Conservation (phyloP, 441 rosid species). For the Rhodomyrtus psidioides region DNA sequence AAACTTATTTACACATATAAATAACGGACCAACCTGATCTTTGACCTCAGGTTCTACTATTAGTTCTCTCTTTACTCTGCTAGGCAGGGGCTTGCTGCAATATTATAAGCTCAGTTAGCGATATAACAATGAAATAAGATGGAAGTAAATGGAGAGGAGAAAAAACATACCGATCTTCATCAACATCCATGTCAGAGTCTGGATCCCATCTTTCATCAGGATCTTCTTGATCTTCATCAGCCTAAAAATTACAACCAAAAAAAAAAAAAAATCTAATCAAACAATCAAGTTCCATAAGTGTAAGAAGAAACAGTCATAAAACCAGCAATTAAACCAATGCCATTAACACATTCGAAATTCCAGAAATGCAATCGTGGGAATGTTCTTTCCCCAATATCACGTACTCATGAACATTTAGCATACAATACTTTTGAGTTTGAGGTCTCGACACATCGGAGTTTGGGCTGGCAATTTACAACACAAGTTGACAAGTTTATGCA, state of each 20-base stretch:
- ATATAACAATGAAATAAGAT: neutral
- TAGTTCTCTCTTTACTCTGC: constrained; percentile 72
- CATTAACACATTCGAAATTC: neutral
- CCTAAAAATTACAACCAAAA: constrained; percentile 24
- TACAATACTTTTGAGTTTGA: neutral
- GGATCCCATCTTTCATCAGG: constrained; percentile 50
- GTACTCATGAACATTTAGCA: neutral
- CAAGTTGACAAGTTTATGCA: neutral
- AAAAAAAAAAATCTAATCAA: neutral
- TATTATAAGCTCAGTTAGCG: constrained; percentile 2
- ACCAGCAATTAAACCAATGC: neutral
- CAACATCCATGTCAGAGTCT: constrained; percentile 58
- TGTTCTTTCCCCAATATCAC: neutral
- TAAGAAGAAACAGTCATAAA: neutral
- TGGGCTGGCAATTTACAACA: neutral
- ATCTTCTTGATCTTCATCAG: constrained; percentile 53
- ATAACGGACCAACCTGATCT: constrained; percentile 29
- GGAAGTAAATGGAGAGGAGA: neutral
- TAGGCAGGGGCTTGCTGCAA: constrained; percentile 58
- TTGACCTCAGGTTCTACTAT: constrained; percentile 60
- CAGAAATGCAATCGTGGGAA: neutral
- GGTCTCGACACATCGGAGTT: neutral
- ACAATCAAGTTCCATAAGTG: neutral
- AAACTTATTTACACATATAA: neutral
- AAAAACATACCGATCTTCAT: constrained; percentile 42